Base-by-base conservation (phyloP, 805 yeast species). In the Saccharomycopsis babjevae region DNA sequence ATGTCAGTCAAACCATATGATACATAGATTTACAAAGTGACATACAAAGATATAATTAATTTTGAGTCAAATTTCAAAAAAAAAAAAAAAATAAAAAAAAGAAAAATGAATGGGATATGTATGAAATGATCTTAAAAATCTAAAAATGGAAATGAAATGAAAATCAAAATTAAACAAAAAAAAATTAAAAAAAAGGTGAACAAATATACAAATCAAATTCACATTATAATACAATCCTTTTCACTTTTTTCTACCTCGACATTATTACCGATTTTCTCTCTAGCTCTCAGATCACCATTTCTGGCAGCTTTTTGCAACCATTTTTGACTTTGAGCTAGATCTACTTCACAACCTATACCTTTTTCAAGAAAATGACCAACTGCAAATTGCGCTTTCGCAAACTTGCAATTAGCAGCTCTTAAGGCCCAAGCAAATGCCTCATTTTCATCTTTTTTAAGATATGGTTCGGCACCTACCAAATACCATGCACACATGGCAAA, bases 401-500 rank as follows among this genome's bases (percentile, higher is more conserved):
- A 77, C 16, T 89, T 89, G 46, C 83, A 74, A 50, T 80, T 77
- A 0, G 98, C 97, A 0, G 98, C 93, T 65, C 89, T 78, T 59
- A 82, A 75, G 0, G 97, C 97, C 98, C 98, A 94, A 68, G 89
- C 94, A 71, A 86, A 93, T 1, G 97, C 96, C 72, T 92, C 97
- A 59, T 75, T 80, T 59, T 86, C 88, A 71, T 92, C 93, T 64
- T 82, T 81, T 8, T 84, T 85, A 67, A 94, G 78, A 55, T 81
- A 82, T n/a, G 94, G 92, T 39, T 88, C 92, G 39, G 89, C 85
- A 0, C 99, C 99, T 32, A 90, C 86, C 72, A 93, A 77, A 71
- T 93, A 94, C 97, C 98, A 94, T 1, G 97, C 97, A 72, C 97
- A 92, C 76, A 93, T 77, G 1, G 96, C 92, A 68, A 93, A 77